Base-by-base conservation (phyloP, 805 yeast genomes). In the Komagataella kurtzmanii region DNA sequence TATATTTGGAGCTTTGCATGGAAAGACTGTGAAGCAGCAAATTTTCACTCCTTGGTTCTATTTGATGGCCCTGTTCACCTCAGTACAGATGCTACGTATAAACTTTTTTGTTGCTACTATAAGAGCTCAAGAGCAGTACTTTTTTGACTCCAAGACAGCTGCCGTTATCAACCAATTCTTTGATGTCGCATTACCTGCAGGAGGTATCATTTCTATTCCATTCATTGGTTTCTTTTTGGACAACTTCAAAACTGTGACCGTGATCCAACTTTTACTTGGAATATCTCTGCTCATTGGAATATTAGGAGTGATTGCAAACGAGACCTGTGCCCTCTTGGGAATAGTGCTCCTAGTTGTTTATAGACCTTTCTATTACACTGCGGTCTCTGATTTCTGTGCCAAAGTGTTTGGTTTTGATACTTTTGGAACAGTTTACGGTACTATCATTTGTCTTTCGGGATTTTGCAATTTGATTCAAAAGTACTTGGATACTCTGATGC, bases 21-120 rank as follows among this genome's bases (percentile, higher is more conserved):
- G 83, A 3, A 65, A 70, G 47, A 40, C 66, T 8, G 51, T 68
- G 44, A 52, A 54, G 17, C 59, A 68, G 50, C 83, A 77, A 59
- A 57, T 76, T 23, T 49, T 54, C 8, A 73, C 86, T 3, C 76
- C 85, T 3, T 88, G 96, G 93, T 91, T 89, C 63, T 61, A 74
- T 49, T 66, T 89, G 52, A 85, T 88, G 85, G 77, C 87, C 23
- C 61, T 79, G 2, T 87, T 89, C 65, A 85, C 96, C 5, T 77
- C 90, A 2, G 76, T 90, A 53, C 95, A 88, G 65, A 90, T 90
- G 97, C 74, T 91, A 47, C 74, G 97, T 63, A 83, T 90, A 58
- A 90, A 90, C 69, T 91, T 87, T 65, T 91, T 88, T 66, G 93
- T 90, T 51, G 97, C 97, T 7, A 88, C 97, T 2, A 72, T 90